Percentiles rank a stretch among this genome's conserved stretches.
Evolutionary conservation across 2,329 filamentous ascomycete species (phyloP).

Genomic region (Colletotrichum noveboracense): DNA sequence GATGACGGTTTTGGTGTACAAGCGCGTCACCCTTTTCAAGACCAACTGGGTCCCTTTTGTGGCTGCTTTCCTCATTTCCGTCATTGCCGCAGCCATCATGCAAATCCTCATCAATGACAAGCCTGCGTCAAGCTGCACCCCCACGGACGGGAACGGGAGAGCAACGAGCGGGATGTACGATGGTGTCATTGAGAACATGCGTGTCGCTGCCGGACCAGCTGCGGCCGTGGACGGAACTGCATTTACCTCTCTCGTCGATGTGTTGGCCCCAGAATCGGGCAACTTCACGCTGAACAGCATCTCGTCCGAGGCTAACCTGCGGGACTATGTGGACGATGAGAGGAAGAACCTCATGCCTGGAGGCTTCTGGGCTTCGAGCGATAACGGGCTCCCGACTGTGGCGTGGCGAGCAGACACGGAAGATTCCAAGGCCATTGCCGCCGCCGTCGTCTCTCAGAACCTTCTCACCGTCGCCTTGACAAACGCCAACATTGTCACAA

Average conservation of each 20-base stretch:
- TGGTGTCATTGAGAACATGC: conserved; percentile 23
- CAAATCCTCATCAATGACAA: conserved; percentile 74
- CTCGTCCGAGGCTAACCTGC: conserved; percentile 71
- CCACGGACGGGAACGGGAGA: conserved; percentile 49
- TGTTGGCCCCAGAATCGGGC: neutral
- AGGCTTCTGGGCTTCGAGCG: conserved; percentile 76
- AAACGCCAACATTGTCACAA: conserved; percentile 73
- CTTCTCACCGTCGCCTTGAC: conserved; percentile 67
- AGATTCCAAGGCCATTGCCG: conserved; percentile 44
- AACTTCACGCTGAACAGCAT: conserved; percentile 23
- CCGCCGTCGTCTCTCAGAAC: conserved; percentile 70
- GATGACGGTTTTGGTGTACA: conserved; percentile 75
- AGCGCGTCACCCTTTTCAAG: conserved; percentile 78
- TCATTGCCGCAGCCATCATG: conserved; percentile 80
- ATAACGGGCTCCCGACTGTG: conserved; percentile 65
- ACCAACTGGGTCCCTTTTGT: conserved; percentile 80
- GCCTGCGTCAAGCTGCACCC: conserved; percentile 55
- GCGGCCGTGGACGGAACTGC: conserved; percentile 16
- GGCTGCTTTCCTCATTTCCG: conserved; percentile 77
- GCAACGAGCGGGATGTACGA: conserved; percentile 45
- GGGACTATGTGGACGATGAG: conserved; percentile 63
- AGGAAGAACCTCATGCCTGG: conserved; percentile 76
- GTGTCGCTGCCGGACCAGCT: conserved; percentile 28
- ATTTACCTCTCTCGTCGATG: conserved; percentile 15
- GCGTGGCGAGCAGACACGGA: conserved; percentile 68